Evolutionary conservation across 2,329 filamentous ascomycete genomes (phyloP), one percentile per base, ranked within the genome.

Genomic region (Penicillium nordicum): DNA sequence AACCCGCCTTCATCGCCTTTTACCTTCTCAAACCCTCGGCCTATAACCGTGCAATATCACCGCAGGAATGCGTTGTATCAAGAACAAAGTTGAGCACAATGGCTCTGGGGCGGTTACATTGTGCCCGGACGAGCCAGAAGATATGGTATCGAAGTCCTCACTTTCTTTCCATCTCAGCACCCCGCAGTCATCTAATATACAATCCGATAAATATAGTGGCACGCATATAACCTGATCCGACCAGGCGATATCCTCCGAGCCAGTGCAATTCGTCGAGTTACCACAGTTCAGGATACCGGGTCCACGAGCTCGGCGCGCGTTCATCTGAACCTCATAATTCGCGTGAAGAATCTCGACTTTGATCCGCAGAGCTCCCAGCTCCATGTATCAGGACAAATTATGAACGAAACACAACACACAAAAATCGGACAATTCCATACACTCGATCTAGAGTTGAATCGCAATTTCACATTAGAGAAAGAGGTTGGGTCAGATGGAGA

Each of bases 381-480:
- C 4, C 88, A 90, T 67, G 86, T 90, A 23, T 82, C 82, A 4
- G 88, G 88, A 1, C 79, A 81, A 47, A 86, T 89, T 12, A 78
- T 82, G 6, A 82, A 82, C 23, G 86, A 89, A 70, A 90, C 88
- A 64, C 82, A 84, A 58, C 80, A 84, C 67, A 87, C 88, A 34
- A 86, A 85, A 66, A 75, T 88, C 18, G 87, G 87, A 16, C 80
- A 84, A 60, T 84, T 84, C 66, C 88, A 90, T 69, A 90, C 88
- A 0, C 79, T 90, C 1, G 93, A 97, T 63, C 82, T 99, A 44
- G 93, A 97, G 72, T 80, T 96, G 56, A 86, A 94, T 67, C 84
- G 92, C 41, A 87, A 92, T 49, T 97, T 97, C 67, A 93, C 89
- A 7, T 73, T 99, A 8, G 88, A 92, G 77, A 97, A 97, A 76